Evolutionary conservation across 345 rosid genomes (phyloP).

Genomic region (Brassica nigra): DNA sequence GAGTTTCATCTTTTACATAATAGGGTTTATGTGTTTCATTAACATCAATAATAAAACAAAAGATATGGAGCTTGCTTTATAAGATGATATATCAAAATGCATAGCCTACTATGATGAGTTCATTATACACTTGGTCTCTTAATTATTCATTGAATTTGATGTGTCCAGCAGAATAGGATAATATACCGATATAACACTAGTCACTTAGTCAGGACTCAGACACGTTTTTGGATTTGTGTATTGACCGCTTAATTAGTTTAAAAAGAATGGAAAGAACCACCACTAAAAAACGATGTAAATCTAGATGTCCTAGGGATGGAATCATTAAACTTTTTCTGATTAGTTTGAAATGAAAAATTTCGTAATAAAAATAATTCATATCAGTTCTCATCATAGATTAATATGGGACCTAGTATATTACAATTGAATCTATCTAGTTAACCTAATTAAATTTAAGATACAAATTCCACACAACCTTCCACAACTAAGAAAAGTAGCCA

Average conservation of each 20-base stretch:
- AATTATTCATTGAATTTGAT: not conserved
- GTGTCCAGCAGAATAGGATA: not conserved
- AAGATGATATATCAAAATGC: not conserved
- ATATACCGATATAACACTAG: not conserved
- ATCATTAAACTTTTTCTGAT: slow-evolving; percentile 18
- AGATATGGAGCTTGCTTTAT: slow-evolving; percentile 1
- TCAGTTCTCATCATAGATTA: slow-evolving; percentile 8
- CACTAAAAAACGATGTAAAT: not conserved
- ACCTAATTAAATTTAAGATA: slow-evolving; percentile 20
- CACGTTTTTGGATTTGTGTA: slow-evolving; percentile 5
- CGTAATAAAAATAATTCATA: not conserved
- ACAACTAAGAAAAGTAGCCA: slow-evolving; percentile 42
- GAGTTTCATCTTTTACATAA: not conserved
- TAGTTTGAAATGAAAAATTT: slow-evolving; percentile 1
- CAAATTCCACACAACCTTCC: slow-evolving; percentile 35
- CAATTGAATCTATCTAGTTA: slow-evolving; percentile 3
- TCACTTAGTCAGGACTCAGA: slow-evolving; percentile 10
- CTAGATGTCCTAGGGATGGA: slow-evolving; percentile 21
- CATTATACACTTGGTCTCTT: not conserved
- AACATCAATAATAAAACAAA: not conserved
- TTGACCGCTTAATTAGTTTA: no score
- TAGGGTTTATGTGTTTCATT: not conserved
- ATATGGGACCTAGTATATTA: slow-evolving; percentile 13
- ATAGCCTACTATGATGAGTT: slow-evolving; percentile 1
- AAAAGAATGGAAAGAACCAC: not conserved